Conservation (phyloP, 176 grass and related monocot genomes). For the Musa beccarii region DNA sequence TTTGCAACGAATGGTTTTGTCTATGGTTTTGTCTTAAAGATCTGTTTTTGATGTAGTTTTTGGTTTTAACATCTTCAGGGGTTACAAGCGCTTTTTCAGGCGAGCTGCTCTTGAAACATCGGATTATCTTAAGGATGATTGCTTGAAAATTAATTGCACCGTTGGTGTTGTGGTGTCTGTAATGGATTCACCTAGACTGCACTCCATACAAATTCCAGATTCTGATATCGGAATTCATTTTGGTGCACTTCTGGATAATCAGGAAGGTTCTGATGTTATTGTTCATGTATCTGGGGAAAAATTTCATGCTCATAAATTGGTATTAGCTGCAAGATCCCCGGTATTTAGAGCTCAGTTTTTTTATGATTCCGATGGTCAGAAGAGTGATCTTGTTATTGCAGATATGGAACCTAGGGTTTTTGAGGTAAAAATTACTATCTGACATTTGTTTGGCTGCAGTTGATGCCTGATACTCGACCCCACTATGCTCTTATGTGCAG, state of each 20-base stretch:
- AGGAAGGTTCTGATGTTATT: conserved; percentile 70
- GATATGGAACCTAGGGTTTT: conserved; percentile 84
- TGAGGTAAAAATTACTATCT: conserved; percentile 38
- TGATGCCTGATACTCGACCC: neutral
- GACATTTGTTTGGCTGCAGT: neutral
- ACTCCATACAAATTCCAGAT: conserved; percentile 62
- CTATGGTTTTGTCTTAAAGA: neutral
- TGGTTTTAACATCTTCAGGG: conserved; percentile 42
- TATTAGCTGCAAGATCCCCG: conserved; percentile 61
- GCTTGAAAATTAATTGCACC: conserved; percentile 94
- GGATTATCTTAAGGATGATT: conserved; percentile 83
- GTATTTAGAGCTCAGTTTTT: conserved; percentile 65
- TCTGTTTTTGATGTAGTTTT: neutral
- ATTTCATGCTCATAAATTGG: conserved; percentile 83
- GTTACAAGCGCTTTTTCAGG: conserved; percentile 81
- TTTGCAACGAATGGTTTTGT: neutral
- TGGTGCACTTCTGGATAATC: conserved; percentile 59
- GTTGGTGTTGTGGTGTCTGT: conserved; percentile 71
- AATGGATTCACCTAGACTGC: conserved; percentile 54
- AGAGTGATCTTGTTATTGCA: conserved; percentile 48
- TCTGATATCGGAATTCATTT: conserved; percentile 88
- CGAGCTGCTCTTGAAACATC: conserved; percentile 63
- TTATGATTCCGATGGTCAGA: conserved; percentile 30
- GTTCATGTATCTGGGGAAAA: conserved; percentile 68
- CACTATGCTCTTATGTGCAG: conserved; percentile 27